A percentile compares a stretch with the other conserved stretches of the same genome.
These are phyloP conservation scores for Vickermania ingenoplastis DNA, from an alignment of 208 protist species.

Conservation along the genomic window DNA sequence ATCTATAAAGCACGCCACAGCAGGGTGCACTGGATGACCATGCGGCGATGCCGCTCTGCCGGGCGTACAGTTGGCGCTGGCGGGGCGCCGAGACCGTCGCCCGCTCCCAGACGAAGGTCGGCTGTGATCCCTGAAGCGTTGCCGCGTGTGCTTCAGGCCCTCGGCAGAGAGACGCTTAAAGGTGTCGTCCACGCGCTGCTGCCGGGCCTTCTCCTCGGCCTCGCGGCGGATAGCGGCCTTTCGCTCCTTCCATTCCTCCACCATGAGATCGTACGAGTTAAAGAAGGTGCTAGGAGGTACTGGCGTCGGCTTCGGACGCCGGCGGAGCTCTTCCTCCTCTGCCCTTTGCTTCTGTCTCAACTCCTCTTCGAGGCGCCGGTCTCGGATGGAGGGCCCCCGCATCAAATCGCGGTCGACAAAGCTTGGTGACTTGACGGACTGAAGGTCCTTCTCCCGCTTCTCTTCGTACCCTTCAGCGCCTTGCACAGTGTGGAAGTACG, in stretches of 20 bases:
- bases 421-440: conserved; percentile 34
- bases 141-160: conserved; percentile 33
- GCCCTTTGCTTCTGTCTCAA: conserved; percentile 16
- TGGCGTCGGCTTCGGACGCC: conserved; percentile 37
- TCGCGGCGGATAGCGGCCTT: conserved; percentile 55
- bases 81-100: conserved; percentile 5
- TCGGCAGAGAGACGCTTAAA: conserved; percentile 40
- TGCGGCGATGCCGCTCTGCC: conserved; percentile 3
- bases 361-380: conserved; percentile 29
- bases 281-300: conserved; percentile 82
- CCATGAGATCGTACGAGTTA: conserved; percentile 86
- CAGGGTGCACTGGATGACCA: neutral
- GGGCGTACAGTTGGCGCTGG: conserved; percentile 22
- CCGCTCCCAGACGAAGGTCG: conserved; percentile 10
- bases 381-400: conserved; percentile 26
- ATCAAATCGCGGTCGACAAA: conserved; percentile 58
- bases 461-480: conserved; percentile 42
- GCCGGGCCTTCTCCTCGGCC: conserved; percentile 44
- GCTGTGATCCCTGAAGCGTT: conserved; percentile 14
- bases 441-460: conserved; percentile 25
- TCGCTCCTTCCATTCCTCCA: conserved; percentile 83
- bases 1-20: conserved; percentile 1
- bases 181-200: conserved; percentile 37
- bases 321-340: conserved; percentile 17
- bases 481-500: conserved; percentile 41